Evolutionary conservation across 2,329 filamentous ascomycete genomes (phyloP).

Genomic region (Catunica adiposa): DNA sequence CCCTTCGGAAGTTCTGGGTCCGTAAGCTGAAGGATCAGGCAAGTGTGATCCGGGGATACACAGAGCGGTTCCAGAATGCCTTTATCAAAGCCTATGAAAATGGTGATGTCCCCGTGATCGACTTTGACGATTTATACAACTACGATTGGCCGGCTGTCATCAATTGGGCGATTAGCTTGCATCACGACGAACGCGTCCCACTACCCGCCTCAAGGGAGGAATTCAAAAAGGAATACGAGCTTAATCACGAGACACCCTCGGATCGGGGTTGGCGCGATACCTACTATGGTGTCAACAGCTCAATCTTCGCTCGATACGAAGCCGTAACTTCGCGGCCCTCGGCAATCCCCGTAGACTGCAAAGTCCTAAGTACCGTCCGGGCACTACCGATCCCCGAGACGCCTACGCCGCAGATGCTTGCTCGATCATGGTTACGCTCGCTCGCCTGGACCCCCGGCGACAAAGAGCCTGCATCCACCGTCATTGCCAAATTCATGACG

Average conservation of each 20-base stretch:
- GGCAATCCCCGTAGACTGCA: slow-evolving; percentile 18
- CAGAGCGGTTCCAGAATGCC: slow-evolving; percentile 44
- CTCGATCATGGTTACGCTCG: slow-evolving; percentile 43
- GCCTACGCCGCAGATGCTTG: slow-evolving; percentile 25
- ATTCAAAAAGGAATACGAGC: slow-evolving; percentile 8
- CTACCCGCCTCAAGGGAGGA: slow-evolving; percentile 5
- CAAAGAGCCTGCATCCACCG: slow-evolving; percentile 31
- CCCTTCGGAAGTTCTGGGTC: slow-evolving; percentile 41
- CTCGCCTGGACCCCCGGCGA: slow-evolving; percentile 37
- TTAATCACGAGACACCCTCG: slow-evolving; percentile 17
- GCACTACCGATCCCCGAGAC: not conserved
- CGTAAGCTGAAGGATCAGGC: slow-evolving; percentile 24
- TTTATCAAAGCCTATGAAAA: slow-evolving; percentile 51
- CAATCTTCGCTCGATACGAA: slow-evolving; percentile 41
- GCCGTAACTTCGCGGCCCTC: slow-evolving; percentile 34
- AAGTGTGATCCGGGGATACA: slow-evolving; percentile 19
- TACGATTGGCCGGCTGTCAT: slow-evolving; percentile 56
- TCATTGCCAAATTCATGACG: slow-evolving; percentile 35
- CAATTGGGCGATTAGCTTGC: slow-evolving; percentile 45
- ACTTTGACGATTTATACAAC: slow-evolving; percentile 44
- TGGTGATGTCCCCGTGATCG: slow-evolving; percentile 41
- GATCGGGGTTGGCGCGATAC: slow-evolving; percentile 36
- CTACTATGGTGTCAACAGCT: slow-evolving; percentile 38
- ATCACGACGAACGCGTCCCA: slow-evolving; percentile 12
- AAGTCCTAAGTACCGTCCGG: not conserved